A percentile compares a stretch with the other conserved stretches of the same genome.
Conservation (phyloP, 805 yeast species). For the Wickerhamiella spandovensis region DNA sequence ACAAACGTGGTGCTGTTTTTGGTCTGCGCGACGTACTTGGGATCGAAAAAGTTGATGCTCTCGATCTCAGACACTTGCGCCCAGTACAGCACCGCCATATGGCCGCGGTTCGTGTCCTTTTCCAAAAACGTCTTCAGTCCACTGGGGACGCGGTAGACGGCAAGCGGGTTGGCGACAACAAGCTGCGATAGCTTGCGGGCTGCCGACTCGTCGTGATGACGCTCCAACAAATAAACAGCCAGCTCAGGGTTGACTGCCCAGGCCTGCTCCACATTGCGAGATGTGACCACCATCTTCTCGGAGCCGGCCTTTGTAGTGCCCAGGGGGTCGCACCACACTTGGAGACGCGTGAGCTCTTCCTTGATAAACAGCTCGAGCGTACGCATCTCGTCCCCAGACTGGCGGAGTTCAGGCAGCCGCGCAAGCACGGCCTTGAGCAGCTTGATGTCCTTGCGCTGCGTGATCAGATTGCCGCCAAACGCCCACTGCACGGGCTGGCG, state of each 20-base stretch:
- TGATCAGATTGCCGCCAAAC: conserved; percentile 67
- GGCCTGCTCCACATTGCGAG: conserved; percentile 37
- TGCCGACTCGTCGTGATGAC: conserved; percentile 33
- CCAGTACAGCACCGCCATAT: conserved; percentile 44
- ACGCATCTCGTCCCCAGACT: conserved; percentile 14
- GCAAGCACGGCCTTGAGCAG: conserved; percentile 41
- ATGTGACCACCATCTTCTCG: conserved; percentile 6
- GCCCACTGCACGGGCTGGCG: conserved; percentile 48
- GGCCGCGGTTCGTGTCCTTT: conserved; percentile 22
- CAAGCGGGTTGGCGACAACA: conserved; percentile 43
- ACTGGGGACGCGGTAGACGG: conserved; percentile 40
- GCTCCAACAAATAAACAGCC: conserved; percentile 54
- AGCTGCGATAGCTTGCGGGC: conserved; percentile 32
- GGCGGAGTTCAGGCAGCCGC: conserved; percentile 16
- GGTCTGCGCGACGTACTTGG: conserved; percentile 31
- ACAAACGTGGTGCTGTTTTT: conserved; percentile 45
- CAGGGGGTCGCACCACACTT: conserved; percentile 66
- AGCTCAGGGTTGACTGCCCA: conserved; percentile 55
- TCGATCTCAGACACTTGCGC: conserved; percentile 66
- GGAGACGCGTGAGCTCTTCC: conserved; percentile 59
- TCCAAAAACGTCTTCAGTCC: conserved; percentile 43
- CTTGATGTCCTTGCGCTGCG: conserved; percentile 53
- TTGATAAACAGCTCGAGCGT: conserved; percentile 51
- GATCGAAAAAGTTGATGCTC: conserved; percentile 70
- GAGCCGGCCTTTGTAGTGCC: conserved; percentile 5